Base-by-base conservation (phyloP, 176 grass and related monocot genomes). In the Aegilops bicornis region DNA sequence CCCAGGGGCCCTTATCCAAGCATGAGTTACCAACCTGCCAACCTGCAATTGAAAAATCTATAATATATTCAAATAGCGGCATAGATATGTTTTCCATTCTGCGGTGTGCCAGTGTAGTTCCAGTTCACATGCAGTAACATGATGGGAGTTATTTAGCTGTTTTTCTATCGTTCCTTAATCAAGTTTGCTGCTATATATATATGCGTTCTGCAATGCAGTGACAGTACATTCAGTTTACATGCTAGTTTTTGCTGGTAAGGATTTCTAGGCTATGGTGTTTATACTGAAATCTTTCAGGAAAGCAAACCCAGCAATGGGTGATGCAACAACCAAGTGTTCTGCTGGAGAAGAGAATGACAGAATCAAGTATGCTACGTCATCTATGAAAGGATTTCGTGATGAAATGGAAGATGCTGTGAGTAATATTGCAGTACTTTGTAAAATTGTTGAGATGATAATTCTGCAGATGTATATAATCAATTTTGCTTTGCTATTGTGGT, bases 371-470 rank as follows among this genome's bases (percentile, higher is more conserved):
- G 82, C 58, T 17, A 13, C 19, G 19, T 79, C 87, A 80, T 80
- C 31, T 65, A 79, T 74, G 82, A 20, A 74, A 80, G 87, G 66
- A 42, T 8, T 1, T 24, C 15, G 68, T 13, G 0, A 1, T 2
- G 22, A 5, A 20, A 80, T 80, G 76, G 23, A 89, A 58, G 76
- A 89, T 85, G 58, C 19, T 66, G 87, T 89, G 76, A 89, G 87
- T 89, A 89, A 56, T 80, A 77, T 73, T 52, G 47, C 22, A 30
- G 24, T 32, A 59, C 36, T 79, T 79, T 25, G 17, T 72, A 64
- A 31, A 1, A 65, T 63, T 62, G 64, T 80, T 29, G 32, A 35
- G 39, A 66, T 20, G 25, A 79, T 63, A 50, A 30, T 37, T 80
- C 31, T 84, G 15, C 22, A 14, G 19, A 79, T 61, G 42, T 37